Evolutionary conservation across 306 rosid genomes (phyloP), one percentile per base, ranked within the genome.

Genomic region (Dalbergia cochinchinensis): DNA sequence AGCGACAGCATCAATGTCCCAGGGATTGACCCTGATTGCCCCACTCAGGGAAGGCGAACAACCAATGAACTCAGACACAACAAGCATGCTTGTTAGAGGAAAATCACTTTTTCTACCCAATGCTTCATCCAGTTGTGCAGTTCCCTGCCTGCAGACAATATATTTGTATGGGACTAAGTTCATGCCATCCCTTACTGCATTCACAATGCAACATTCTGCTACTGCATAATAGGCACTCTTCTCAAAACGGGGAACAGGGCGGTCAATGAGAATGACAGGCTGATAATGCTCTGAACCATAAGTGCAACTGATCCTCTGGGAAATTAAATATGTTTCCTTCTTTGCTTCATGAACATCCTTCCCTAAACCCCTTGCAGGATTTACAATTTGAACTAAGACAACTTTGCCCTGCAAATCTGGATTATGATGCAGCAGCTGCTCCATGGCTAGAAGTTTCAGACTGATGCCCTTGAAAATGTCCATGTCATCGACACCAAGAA

Each of bases 41-140:
- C 98, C 97, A 80, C 98, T 92, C 33, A 94, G 83, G 26, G 98
- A 92, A 39, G 96, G 97, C 50, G 97, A 92, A 78, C 97, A 92
- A 61, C 98, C 97, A 79, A 92, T 88, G 73, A 92, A 94, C 85
- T 94, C 97, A 31, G 98, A 94, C 67, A 92, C 96, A 58, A 94
- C 97, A 44, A 94, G 90, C 94, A 91, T 84, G 85, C 97, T 89
- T 54, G 95, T 84, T 2, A 80, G 84, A 65, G 90, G 83, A 69
- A 85, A 70, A 75, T 83, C 89, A 45, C 81, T 26, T 33, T 83
- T 71, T 42, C 80, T 66, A 61, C 92, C 93, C 72, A 89, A 18
- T 20, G 93, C 87, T 78, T 87, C 78, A 66, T 90, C 86, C 80
- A 89, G 83, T 58, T 58, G 11, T 11, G 84, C 82, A 77, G 91